Percentiles rank a stretch among this genome's conserved stretches.
Evolutionary conservation across 129 eudicot genomes (phyloP).

Genomic region (Ambrosia trifida): DNA sequence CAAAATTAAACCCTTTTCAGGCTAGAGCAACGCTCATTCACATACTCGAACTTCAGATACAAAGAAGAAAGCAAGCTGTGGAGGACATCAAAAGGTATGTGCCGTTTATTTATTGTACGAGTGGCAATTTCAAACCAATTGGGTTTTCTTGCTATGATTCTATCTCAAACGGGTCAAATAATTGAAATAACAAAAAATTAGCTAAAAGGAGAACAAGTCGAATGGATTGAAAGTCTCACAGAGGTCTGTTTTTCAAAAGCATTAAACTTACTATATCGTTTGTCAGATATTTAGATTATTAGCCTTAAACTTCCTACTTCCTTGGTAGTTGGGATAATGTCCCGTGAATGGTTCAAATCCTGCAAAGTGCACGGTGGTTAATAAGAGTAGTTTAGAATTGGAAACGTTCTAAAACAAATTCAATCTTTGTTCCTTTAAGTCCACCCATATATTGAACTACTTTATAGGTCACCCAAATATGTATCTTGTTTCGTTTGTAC

Average conservation of each 20-base stretch:
- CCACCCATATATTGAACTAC: background rate
- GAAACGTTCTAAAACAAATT: too few relatives aligned
- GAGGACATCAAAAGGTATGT: constrained; percentile 89
- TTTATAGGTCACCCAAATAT: background rate
- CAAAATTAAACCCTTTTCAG: constrained; percentile 34
- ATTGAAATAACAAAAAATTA: background rate
- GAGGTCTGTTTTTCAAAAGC: background rate
- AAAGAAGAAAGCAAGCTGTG: constrained; percentile 80
- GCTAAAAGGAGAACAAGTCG: background rate
- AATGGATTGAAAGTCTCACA: background rate
- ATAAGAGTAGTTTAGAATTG: too few relatives aligned
- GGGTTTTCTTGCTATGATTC: too few relatives aligned
- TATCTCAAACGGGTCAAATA: background rate
- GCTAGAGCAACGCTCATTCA: constrained; percentile 90
- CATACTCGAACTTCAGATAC: constrained; percentile 85
- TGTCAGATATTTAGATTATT: background rate
- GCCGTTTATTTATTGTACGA: background rate
- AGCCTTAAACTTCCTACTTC: too few relatives aligned
- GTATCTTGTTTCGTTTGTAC: background rate
- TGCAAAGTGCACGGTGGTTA: too few relatives aligned
- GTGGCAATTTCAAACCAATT: background rate
- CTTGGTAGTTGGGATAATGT: background rate
- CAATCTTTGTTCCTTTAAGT: background rate
- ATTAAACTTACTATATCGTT: background rate
- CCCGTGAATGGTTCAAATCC: too few relatives aligned